phyloP scores from a whole-genome alignment of 2,329 filamentous ascomycete species.

The Chaetomium sp. region DNA sequence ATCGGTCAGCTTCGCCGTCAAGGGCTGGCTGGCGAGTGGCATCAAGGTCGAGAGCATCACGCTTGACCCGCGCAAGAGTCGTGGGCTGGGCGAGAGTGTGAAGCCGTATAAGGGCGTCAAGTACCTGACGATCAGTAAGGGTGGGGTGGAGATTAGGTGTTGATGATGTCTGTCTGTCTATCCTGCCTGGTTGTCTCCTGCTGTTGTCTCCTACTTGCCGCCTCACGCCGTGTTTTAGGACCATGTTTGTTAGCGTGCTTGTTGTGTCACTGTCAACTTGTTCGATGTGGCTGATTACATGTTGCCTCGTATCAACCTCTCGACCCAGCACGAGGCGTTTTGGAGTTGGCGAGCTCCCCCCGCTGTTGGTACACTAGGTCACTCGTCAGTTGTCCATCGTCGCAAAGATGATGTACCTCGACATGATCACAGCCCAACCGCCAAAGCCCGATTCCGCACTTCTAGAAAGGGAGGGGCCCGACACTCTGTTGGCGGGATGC shows the following conservation, averaged over 20 bases:
- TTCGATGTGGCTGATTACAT: too few species aligned
- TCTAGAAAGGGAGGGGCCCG: background rate
- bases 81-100: conserved; percentile 77
- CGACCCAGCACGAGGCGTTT: too few species aligned
- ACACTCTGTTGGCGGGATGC: conserved; percentile 1
- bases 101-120: conserved; percentile 98
- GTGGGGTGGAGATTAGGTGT: conserved; percentile 58
- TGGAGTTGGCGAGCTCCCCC: too few species aligned
- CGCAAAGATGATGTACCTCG: background rate
- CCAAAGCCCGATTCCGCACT: background rate
- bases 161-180: conserved; percentile 25
- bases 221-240: background rate
- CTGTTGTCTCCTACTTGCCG: background rate
- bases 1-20: conserved; percentile 63
- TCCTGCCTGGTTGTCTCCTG: background rate
- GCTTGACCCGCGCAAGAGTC: conserved; percentile 70
- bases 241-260: too few species aligned
- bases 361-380: too few species aligned
- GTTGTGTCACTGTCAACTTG: too few species aligned
- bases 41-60: conserved; percentile 62
- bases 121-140: conserved; percentile 73
- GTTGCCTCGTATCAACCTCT: too few species aligned
- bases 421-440: background rate
- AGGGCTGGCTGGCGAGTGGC: conserved; percentile 62
- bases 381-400: background rate